These are phyloP conservation scores for Pisolithus albus DNA, from an alignment of 768 basidiomycete genomes.

Conservation along the genomic window DNA sequence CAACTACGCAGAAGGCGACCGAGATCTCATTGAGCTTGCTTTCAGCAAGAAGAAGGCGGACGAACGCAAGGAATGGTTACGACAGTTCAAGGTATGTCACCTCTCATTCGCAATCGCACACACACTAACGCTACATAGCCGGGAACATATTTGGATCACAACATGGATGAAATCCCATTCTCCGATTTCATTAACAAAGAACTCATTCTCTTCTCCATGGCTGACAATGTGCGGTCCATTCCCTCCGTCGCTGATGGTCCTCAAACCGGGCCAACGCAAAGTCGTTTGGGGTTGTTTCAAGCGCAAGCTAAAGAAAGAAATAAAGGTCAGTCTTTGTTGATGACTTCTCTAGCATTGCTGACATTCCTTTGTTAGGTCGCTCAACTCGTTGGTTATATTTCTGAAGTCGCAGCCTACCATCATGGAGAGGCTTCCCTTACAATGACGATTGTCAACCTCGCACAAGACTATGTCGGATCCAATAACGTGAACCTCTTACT, in stretches of 20 bases:
- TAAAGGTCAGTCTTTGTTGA: constrained; percentile 53
- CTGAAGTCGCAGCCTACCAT: constrained; percentile 92
- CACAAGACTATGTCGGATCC: constrained; percentile 90
- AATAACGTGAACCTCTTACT: constrained; percentile 88
- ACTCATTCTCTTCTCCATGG: constrained; percentile 97
- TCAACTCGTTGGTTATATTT: constrained; percentile 92
- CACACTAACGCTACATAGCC: constrained; percentile 46
- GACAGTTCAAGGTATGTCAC: constrained; percentile 71
- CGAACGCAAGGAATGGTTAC: constrained; percentile 96
- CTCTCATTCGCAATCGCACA: background rate
- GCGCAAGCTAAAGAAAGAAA: constrained; percentile 83
- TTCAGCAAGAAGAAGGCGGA: constrained; percentile 99
- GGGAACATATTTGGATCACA: constrained; percentile 90
- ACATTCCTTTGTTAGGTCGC: constrained; percentile 51
- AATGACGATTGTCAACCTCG: constrained; percentile 86
- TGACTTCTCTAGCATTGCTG: background rate
- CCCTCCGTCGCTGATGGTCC: constrained; percentile 87
- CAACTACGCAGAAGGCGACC: constrained; percentile 75
- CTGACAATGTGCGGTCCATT: constrained; percentile 97
- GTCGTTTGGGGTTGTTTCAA: constrained; percentile 96
- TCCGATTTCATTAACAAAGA: constrained; percentile 98
- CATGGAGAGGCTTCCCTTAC: constrained; percentile 89
- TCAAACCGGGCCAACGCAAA: constrained; percentile 97
- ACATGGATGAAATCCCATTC: constrained; percentile 76
- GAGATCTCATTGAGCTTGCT: constrained; percentile 88